Evolutionary conservation across 1,284 basidiomycete genomes (phyloP), one percentile per base, ranked within the genome.

Genomic region (Mycosarcoma mackinlayi): DNA sequence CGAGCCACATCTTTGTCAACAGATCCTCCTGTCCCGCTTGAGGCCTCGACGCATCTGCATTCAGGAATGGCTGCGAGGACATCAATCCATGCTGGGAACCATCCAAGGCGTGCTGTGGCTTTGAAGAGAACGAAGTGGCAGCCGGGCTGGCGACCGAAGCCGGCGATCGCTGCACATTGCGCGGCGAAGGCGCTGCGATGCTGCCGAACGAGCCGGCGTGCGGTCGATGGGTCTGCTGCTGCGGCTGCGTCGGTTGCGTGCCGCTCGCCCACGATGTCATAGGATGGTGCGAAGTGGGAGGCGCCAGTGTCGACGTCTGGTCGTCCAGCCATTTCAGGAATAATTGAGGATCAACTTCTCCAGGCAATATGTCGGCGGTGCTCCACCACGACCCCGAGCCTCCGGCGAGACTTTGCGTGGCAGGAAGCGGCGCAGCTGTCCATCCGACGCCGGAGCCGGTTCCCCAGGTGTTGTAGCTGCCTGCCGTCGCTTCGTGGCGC

Each of bases 311-410:
- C 24, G 60, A 56, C 1, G 64, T 72, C 50, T 67, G 69, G 30
- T 72, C 69, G 30, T 72, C 69, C 27, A 72, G 64, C 69, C 69
- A 72, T 18, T 60, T 49, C 9, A 72, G 60, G 39, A 72, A 72
- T 18, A 67, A 25, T 19, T 72, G 64, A 11, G 69, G 69, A 49
- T 72, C 69, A 21, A 72, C 64, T 63, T 71, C 68, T 50, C 68
- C 68, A 4, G 62, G 34, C 35, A 71, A 33, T 13, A 71, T 58
- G 37, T 71, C 63, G 16, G 63, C 68, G 1, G 68, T 71, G 41
- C 68, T 71, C 68, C 68, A 71, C 68, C 68, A 71, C 2, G 66
- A 69, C 21, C 60, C 60, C 25, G 47, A 21, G 18, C 57, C 42
- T 30, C 57, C 49, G 13, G 68, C n/a, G 21, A 46, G n/a, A 10